phyloP scores from a whole-genome alignment of 1,284 basidiomycete genomes.

The Afroboletus lepidellus region DNA sequence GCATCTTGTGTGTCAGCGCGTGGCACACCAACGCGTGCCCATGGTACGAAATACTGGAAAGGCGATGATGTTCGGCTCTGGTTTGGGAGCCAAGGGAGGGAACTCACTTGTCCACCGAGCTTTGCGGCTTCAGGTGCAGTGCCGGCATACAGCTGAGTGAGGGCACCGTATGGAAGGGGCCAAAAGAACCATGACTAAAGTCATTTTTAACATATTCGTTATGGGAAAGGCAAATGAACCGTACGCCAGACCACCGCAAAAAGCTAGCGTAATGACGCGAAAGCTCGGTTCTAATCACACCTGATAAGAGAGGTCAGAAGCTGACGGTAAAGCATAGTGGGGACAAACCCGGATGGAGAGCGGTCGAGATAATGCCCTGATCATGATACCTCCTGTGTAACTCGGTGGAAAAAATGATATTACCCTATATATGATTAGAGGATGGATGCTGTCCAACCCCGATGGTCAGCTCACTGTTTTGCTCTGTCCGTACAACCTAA shows the following conservation, averaged over 20 bases:
- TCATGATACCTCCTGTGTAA: conserved; percentile 35
- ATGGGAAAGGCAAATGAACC: background rate
- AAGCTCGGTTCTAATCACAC: conserved; percentile 21
- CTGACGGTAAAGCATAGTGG: too few species aligned
- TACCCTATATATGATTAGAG: conserved; percentile 20
- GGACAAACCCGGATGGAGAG: conserved; percentile 35
- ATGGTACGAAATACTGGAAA: conserved; percentile 43
- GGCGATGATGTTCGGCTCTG: background rate
- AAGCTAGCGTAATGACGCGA: conserved; percentile 18
- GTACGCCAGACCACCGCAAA: conserved; percentile 4
- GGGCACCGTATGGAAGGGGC: conserved; percentile 38
- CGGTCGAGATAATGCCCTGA: conserved; percentile 34
- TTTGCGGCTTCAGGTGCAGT: conserved; percentile 42
- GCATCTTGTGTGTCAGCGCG: conserved; percentile 17
- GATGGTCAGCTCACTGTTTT: conserved; percentile 2
- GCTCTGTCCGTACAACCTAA: conserved; percentile 13
- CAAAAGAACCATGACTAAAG: conserved; percentile 20
- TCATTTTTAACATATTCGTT: background rate
- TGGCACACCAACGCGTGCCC: conserved; percentile 38
- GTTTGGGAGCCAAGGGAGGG: background rate
- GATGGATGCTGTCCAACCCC: background rate
- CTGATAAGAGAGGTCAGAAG: conserved; percentile 5
- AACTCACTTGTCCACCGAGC: conserved; percentile 44
- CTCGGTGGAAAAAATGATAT: conserved; percentile 32
- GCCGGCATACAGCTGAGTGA: conserved; percentile 53